These are phyloP conservation scores for Babesia bovis DNA, from an alignment of 169 alveolate genomes.

Conservation along the genomic window DNA sequence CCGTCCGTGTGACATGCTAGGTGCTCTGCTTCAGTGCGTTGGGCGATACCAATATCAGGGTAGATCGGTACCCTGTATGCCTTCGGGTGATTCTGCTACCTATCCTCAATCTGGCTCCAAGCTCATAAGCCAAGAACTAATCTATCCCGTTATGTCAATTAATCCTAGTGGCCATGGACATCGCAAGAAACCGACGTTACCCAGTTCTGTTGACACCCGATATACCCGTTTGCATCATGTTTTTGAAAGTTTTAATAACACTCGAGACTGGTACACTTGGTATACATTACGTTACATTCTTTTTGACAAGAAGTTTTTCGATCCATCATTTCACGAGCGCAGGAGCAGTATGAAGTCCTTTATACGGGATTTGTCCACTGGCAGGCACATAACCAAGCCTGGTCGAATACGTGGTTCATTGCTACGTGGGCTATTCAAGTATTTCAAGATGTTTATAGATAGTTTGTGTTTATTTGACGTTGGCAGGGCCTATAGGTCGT, in stretches of 20 bases:
- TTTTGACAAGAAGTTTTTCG: conserved; percentile 16
- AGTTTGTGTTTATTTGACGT: neutral
- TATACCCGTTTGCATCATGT: neutral
- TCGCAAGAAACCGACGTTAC: neutral
- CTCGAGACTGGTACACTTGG: neutral
- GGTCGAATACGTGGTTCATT: neutral
- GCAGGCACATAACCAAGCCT: neutral
- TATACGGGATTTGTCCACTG: neutral
- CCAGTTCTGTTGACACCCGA: neutral
- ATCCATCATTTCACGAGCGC: conserved; percentile 13
- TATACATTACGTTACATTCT: conserved; percentile 7
- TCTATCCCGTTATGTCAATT: no score
- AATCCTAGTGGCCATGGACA: neutral
- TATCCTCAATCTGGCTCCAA: neutral
- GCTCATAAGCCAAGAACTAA: neutral
- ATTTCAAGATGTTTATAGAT: conserved; percentile 13
- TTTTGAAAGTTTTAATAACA: neutral
- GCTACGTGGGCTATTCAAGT: conserved; percentile 25
- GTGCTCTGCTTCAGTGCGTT: neutral
- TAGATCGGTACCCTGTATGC: neutral
- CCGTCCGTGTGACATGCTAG: neutral
- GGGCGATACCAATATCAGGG: neutral
- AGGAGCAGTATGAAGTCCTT: conserved; percentile 3
- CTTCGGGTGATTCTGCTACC: no score
- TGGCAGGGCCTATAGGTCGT: conserved; percentile 17